Evolutionary conservation across 2,329 filamentous ascomycete species (phyloP).

Genomic region (Apiospora sp.): DNA sequence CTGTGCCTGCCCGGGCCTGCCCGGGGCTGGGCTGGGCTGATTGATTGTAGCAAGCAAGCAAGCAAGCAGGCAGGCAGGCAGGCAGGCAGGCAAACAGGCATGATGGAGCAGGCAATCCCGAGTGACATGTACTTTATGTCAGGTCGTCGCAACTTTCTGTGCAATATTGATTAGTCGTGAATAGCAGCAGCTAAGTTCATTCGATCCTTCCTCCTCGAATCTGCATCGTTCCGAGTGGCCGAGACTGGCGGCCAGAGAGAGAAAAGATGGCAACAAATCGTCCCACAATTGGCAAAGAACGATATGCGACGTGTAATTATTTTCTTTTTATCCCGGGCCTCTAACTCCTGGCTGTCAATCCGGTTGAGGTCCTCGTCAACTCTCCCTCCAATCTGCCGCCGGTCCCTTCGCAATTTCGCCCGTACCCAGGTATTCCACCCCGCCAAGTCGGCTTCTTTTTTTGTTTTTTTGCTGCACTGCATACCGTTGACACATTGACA

Average conservation of each 20-base stretch:
- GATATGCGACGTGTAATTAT: conserved; percentile 17
- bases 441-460: neutral
- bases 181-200: neutral
- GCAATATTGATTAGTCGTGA: neutral
- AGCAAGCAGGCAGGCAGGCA: neutral
- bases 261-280: neutral
- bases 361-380: neutral
- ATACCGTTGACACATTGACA: conserved; percentile 20
- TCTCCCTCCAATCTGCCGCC: neutral
- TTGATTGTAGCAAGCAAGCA: neutral
- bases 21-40: neutral
- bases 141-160: neutral
- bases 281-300: conserved; percentile 11
- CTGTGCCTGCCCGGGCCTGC: neutral
- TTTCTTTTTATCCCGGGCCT: neutral
- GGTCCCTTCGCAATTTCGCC: neutral
- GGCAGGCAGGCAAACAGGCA: neutral
- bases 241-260: neutral
- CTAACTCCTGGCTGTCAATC: neutral
- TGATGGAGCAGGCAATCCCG: neutral
- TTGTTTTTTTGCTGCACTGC: conserved; percentile 1
- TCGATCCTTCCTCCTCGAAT: neutral
- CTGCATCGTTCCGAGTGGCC: conserved; percentile 19
- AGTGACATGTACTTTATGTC: neutral
- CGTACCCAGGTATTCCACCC: conserved; percentile 8